Conservation (phyloP, 2,329 filamentous ascomycete species). For the Hypoxylon sp. region DNA sequence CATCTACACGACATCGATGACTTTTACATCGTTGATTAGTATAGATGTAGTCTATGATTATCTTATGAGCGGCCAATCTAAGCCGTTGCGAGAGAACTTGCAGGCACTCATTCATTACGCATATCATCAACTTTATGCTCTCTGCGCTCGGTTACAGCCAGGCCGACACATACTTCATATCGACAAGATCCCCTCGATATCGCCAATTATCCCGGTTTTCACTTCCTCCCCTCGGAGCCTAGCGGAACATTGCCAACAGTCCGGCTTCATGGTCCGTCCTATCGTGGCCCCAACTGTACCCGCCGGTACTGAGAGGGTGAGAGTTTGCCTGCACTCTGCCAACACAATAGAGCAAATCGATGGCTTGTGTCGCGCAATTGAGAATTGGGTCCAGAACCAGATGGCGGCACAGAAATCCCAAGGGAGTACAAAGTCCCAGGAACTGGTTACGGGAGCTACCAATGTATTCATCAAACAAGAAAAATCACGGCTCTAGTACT, state of each 20-base stretch:
- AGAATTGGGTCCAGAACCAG: constrained; percentile 42
- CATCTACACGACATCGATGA: constrained; percentile 81
- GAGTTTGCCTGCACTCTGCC: constrained; percentile 71
- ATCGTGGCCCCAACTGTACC: constrained; percentile 74
- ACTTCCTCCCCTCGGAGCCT: constrained; percentile 67
- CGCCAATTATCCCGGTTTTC: constrained; percentile 71
- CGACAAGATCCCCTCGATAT: constrained; percentile 57
- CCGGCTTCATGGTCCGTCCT: constrained; percentile 68
- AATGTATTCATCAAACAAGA: constrained; percentile 16
- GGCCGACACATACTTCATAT: constrained; percentile 48
- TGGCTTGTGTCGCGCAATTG: constrained; percentile 58
- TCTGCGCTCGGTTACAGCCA: constrained; percentile 45
- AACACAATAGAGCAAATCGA: constrained; percentile 69
- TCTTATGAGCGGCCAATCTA: constrained; percentile 48
- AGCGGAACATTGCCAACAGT: constrained; percentile 66
- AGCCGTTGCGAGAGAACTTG: constrained; percentile 58
- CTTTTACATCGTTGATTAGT: constrained; percentile 65
- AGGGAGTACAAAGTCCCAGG: not conserved
- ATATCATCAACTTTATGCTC: constrained; percentile 57
- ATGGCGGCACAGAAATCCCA: not conserved
- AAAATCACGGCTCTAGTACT: constrained; percentile 33
- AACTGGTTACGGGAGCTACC: not conserved
- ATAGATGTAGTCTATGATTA: constrained; percentile 54
- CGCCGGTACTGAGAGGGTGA: constrained; percentile 67
- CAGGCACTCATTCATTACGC: constrained; percentile 62